Base-by-base conservation (phyloP, 2,329 filamentous ascomycete genomes). In the Clarireedia sp. region DNA sequence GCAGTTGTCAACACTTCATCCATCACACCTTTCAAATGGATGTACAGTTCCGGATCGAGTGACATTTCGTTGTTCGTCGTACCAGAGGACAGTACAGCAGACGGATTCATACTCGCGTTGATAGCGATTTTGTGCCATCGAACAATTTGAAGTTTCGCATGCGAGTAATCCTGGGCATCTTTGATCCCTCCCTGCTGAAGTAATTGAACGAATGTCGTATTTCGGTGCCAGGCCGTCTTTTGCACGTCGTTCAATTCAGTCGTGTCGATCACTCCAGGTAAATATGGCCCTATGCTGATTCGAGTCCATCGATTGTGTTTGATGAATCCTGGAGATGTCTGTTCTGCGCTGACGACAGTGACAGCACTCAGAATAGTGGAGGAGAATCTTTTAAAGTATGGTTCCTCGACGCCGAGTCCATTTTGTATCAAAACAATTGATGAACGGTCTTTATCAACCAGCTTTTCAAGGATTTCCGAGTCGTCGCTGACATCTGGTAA, bases 111-210 rank as follows among this genome's bases (percentile, higher is more conserved):
- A 51, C 83, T 81, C 0, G 85, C 83, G 68, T 89, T 89, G 73
- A 89, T 88, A 63, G 83, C 85, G 59, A 89, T 80, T 69, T 89
- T 89, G 69, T 89, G 85, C 86, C 86, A 89, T 23, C 86, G 76
- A 17, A 89, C 79, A 43, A 82, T 78, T 69, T 89, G 86, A 46
- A 89, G 73, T 57, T 82, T 84, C 33, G 82, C 72, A 68, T 87
- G 83, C 47, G 80, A 76, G 63, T 85, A 82, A 7, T 78, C 73
- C 58, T 83, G 79, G 5, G 83, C 82, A 68, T 89, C 86, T 57
- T 77, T 77, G 60, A 89, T 80, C 1, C 79, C 79, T 38, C 83
- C 85, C 16, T 59, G 59, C 33, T 63, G 53, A 9, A 71, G 56
- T n/a, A 78, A 70, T 12, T 72, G 68, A 6, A 73, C 72, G 55